Conservation (phyloP, 2,329 filamentous ascomycete genomes). For the Thielaviopsis cerberus region DNA sequence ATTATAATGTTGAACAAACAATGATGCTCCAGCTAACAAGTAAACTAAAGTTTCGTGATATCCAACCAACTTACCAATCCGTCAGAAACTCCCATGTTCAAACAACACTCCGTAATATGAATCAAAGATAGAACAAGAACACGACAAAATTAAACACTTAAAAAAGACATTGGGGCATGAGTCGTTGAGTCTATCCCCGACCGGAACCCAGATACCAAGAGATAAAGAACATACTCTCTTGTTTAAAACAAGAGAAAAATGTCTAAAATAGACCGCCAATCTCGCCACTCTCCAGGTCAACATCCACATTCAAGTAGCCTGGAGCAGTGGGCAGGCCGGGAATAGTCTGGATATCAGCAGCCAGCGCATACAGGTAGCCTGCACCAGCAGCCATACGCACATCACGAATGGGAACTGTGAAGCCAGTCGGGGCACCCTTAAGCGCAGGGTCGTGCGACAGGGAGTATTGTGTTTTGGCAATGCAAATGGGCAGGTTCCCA, state of each 20-base stretch:
- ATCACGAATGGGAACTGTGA: constrained; percentile 85
- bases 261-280: constrained; percentile 73
- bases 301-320: constrained; percentile 86
- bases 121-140: not conserved
- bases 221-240: not conserved
- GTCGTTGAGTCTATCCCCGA: constrained; percentile 6
- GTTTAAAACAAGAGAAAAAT: not conserved
- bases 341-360: constrained; percentile 96
- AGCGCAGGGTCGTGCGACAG: constrained; percentile 80
- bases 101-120: not conserved
- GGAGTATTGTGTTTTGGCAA: constrained; percentile 97
- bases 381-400: constrained; percentile 86
- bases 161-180: constrained; percentile 1
- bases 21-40: not conserved
- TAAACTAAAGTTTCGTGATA: not conserved
- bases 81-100: not conserved
- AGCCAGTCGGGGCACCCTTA: constrained; percentile 88
- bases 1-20: not conserved
- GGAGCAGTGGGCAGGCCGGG: constrained; percentile 87
- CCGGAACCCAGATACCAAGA: constrained; percentile 1
- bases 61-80: not conserved
- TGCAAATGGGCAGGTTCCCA: constrained; percentile 80
- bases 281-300: constrained; percentile 64
- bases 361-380: constrained; percentile 82
- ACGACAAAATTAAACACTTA: not conserved